phyloP scores from a whole-genome alignment of 345 rosid genomes.

The Citrus glauca region DNA sequence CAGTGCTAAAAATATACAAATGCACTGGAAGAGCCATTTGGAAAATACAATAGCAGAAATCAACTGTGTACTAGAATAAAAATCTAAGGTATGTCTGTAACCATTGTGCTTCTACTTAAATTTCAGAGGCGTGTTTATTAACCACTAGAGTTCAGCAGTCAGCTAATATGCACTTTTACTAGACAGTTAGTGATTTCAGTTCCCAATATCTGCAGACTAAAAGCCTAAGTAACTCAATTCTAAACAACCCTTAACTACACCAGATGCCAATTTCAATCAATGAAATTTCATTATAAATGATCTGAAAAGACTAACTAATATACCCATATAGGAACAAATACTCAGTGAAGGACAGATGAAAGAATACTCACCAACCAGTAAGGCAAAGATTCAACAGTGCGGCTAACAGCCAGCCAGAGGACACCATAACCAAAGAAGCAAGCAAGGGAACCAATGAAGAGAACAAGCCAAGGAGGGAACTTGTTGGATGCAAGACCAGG shows the following conservation, averaged over 20 bases:
- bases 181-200: too few relatives aligned
- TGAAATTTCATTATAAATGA: neutral
- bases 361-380: slow-evolving; percentile 62
- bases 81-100: neutral
- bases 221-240: neutral
- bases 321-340: neutral
- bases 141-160: too few relatives aligned
- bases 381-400: slow-evolving; percentile 45
- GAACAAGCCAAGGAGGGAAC: slow-evolving; percentile 68
- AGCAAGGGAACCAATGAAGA: slow-evolving; percentile 43
- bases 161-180: too few relatives aligned
- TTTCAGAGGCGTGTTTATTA: neutral
- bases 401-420: slow-evolving; percentile 55
- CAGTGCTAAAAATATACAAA: too few relatives aligned
- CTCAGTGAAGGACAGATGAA: neutral
- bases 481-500: slow-evolving; percentile 66
- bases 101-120: neutral
- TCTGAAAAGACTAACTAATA: neutral
- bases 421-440: slow-evolving; percentile 67
- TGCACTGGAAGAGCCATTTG: too few relatives aligned
- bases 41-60: too few relatives aligned
- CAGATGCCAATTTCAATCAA: neutral
- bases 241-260: neutral
- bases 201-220: too few relatives aligned
- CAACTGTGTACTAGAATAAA: too few relatives aligned